Base-by-base conservation (phyloP, 305 asterid genomes). In the Fraxinus albicans region DNA sequence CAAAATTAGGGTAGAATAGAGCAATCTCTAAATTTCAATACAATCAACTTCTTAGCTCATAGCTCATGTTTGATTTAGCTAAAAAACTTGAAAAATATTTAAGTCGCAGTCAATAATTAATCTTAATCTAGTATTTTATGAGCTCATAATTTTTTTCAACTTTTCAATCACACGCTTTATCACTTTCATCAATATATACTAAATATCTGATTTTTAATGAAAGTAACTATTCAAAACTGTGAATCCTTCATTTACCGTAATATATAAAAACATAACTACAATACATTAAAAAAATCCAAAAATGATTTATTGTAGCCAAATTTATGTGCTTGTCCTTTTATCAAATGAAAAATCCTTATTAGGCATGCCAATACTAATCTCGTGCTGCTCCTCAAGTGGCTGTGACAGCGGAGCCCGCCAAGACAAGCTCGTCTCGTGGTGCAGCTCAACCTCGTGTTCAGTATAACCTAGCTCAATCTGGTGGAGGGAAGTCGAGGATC, bases 271-370 rank as follows among this genome's bases (percentile, higher is more conserved):
- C 19, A 6, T 13, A 47, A 47, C 58, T 15, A 42, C 2, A 42
- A 10, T 47, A 47, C n/a, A 47, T 12, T 2, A 44, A 47, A 8
- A 40, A 47, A 3, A 0, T 25, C n/a, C 17, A 15, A 13, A 13
- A 47, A 47, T 0, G 6, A 47, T 47, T 47, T 47, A 1, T 15
- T 47, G 1, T 47, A 42, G 7, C 58, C n/a, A 60, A 19, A 7
- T 6, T n/a, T 65, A 86, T 19, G 25, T 19, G 34, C 21, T 42
- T 6, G 67, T 35, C 81, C 58, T 87, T 67, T 84, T 90, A 55
- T 77, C 92, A 76, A 94, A 94, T 0, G 96, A 90, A 78, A 94
- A 92, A 3, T 91, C 96, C 29, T 77, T 90, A 67, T 67, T 3
- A 2, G 89, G 67, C 73, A 72, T 36, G 2, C 67, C 86, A 73